Base-by-base conservation (phyloP, 2,329 filamentous ascomycete species). In the Dactylellina leptospora region DNA sequence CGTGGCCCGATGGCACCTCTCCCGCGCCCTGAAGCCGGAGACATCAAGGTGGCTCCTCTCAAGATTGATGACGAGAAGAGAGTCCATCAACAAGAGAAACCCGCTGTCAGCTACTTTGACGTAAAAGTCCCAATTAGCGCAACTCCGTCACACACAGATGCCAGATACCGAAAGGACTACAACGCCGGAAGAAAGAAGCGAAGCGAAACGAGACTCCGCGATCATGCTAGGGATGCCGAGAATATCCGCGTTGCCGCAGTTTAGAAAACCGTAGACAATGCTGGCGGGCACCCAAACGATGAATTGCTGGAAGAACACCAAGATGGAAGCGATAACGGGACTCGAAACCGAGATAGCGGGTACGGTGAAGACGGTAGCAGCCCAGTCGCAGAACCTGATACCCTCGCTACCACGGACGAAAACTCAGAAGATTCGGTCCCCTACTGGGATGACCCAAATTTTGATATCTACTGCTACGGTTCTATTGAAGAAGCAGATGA, bases 101-200 rank as follows among this genome's bases (percentile, higher is more conserved):
- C 30, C 1, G 22, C 50, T 5, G 54, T 55, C 4, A 33, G 20
- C 11, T 72, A 72, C 30, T 64, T 44, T 18, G 68, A 72, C 27
- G 45, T 72, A 22, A 72, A 72, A 16, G 9, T 72, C 33, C 66
- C 66, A 10, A 38, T 72, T 3, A 38, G 56, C 20, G 42, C 58
- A 3, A 47, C 45, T 16, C 44, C 38, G 13, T 27, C 48, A 27
- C 59, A 45, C 25, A 27, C 47, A 1, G 59, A 64, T 27, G 60
- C 64, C 20, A 47, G 23, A 20, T 56, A 56, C 27, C 53, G 51
- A 13, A 64, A 64, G 23, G 68, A 72, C 40, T 72, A 53, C 59
- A 72, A 72, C 36, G 22, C 68, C 3, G 45, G 59, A 20, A 58
- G 68, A 20, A 63, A 64, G 54, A 72, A 72, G 54, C 50, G 68